Conservation (phyloP, 164 flowering plant species). For the Piper longum region DNA sequence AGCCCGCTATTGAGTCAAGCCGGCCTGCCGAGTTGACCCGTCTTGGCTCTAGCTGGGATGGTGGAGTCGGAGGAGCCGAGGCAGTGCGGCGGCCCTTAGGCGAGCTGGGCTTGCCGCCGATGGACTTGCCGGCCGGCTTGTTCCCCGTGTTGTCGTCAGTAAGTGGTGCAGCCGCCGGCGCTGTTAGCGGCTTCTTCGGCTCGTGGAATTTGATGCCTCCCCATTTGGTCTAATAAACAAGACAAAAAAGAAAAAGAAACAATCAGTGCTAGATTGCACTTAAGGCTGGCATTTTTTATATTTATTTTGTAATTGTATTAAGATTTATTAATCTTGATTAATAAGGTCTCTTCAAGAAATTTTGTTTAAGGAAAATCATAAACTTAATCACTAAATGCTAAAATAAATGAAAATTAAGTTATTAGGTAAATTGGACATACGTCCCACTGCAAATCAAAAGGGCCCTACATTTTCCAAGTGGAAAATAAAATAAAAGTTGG, state of each 20-base stretch:
- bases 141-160: not conserved
- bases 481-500: no score
- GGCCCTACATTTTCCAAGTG: no score
- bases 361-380: not conserved
- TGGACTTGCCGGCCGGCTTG: not conserved
- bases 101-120: slow-evolving; percentile 2
- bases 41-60: not conserved
- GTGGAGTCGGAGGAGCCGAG: not conserved
- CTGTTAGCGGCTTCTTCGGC: not conserved
- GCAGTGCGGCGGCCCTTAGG: not conserved
- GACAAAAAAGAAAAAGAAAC: no score
- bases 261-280: not conserved
- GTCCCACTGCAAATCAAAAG: no score
- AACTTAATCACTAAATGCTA: no score
- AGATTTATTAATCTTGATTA: not conserved
- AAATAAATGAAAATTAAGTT: no score
- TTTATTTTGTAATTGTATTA: not conserved
- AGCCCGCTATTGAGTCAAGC: slow-evolving; percentile 20
- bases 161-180: not conserved
- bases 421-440: no score
- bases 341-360: not conserved
- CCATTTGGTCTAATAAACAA: slow-evolving; percentile 1
- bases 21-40: not conserved
- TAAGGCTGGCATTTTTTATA: not conserved
- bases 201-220: not conserved